Percentiles rank a stretch among this genome's conserved stretches.
Conservation (phyloP, 1,284 basidiomycete genomes). For the Singerocomus inundabilis region DNA sequence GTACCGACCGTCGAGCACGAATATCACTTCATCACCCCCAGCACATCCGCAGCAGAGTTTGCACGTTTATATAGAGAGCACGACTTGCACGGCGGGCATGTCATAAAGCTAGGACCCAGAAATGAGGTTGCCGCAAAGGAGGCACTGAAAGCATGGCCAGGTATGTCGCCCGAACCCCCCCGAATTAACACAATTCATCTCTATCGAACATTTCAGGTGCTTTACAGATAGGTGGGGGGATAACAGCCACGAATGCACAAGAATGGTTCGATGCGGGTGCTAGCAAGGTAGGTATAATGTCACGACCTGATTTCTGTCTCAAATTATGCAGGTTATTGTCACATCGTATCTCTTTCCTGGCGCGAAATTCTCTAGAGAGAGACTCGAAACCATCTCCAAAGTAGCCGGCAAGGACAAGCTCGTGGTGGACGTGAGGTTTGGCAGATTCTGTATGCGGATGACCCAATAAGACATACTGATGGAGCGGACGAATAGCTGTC, state of each 20-base stretch:
- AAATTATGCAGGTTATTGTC: conserved; percentile 77
- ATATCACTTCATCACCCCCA: conserved; percentile 35
- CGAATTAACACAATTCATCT: conserved; percentile 3
- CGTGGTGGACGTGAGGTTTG: conserved; percentile 92
- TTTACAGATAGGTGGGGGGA: conserved; percentile 94
- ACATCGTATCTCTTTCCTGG: conserved; percentile 94
- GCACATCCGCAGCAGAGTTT: conserved; percentile 80
- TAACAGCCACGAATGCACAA: conserved; percentile 76
- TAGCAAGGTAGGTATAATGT: conserved; percentile 65
- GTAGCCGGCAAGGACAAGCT: conserved; percentile 82
- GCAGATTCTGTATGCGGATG: not conserved
- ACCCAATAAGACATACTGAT: not conserved
- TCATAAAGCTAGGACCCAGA: conserved; percentile 92
- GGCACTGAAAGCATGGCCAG: conserved; percentile 83
- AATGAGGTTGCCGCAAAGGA: conserved; percentile 88
- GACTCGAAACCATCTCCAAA: conserved; percentile 65
- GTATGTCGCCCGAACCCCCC: conserved; percentile 35
- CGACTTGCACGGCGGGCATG: conserved; percentile 82
- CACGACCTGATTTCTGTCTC: conserved; percentile 2
- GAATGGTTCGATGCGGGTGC: conserved; percentile 90
- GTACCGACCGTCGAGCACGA: not conserved
- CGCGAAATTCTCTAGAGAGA: conserved; percentile 73
- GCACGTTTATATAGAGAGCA: conserved; percentile 76
- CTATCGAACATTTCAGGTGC: conserved; percentile 44
- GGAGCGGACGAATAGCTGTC: conserved; percentile 63